These are phyloP conservation scores for Plasmodium berghei DNA, from an alignment of 169 alveolate species.

Conservation along the genomic window DNA sequence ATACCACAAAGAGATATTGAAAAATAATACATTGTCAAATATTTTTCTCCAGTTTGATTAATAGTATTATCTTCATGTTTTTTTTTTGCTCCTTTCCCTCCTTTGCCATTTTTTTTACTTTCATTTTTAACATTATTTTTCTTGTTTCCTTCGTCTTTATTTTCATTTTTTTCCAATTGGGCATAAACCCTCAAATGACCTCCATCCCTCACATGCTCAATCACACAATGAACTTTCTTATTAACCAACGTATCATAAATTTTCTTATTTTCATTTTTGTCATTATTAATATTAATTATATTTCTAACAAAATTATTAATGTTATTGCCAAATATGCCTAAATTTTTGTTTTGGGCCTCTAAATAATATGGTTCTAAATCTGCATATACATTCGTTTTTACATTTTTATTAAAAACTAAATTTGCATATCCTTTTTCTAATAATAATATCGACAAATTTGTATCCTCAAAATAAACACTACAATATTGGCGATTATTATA, in stretches of 20 bases:
- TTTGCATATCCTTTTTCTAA: constrained; percentile 67
- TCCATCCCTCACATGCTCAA: constrained; percentile 74
- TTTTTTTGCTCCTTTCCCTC: background rate
- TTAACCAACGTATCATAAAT: constrained; percentile 29
- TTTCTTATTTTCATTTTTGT: constrained; percentile 47
- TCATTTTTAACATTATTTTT: background rate
- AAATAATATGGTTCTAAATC: constrained; percentile 42
- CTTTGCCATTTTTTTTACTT: constrained; percentile 12
- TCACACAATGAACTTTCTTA: constrained; percentile 36
- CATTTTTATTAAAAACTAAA: constrained; percentile 42
- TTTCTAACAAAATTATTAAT: constrained; percentile 46
- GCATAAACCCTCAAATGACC: constrained; percentile 70
- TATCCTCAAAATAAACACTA: constrained; percentile 61
- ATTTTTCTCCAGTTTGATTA: constrained; percentile 2
- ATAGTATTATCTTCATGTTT: background rate
- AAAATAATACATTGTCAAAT: constrained; percentile 67
- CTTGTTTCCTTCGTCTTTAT: background rate
- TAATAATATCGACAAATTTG: constrained; percentile 29
- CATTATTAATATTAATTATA: constrained; percentile 59
- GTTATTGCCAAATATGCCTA: constrained; percentile 66
- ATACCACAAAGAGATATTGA: constrained; percentile 60
- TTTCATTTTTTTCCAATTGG: constrained; percentile 7
- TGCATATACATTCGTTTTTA: constrained; percentile 53
- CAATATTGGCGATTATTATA: constrained; percentile 64
- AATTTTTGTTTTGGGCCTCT: constrained; percentile 46